Conservation (phyloP, 306 rosid genomes). For the Rosa chinensis region DNA sequence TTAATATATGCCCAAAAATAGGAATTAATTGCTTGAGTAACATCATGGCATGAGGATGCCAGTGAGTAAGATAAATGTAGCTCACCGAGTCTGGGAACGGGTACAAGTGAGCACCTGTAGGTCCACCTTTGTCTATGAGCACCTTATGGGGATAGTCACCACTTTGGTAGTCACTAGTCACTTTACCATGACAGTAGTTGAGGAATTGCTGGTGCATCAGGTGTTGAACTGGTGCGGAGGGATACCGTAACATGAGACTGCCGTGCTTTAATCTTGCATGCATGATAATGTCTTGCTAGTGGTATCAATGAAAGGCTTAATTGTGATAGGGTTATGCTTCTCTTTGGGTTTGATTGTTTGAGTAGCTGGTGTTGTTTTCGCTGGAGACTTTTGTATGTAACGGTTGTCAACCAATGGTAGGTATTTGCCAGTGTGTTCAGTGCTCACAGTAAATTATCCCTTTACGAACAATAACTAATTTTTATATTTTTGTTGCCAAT, state of each 20-base stretch:
- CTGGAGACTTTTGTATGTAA: background rate
- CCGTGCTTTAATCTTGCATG: background rate
- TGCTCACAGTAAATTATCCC: background rate
- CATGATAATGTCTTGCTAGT: background rate
- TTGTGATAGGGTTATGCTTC: background rate
- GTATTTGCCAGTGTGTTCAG: background rate
- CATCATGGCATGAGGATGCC: background rate
- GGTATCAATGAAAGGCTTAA: background rate
- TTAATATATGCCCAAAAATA: background rate
- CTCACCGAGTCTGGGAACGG: background rate
- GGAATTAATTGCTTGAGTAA: background rate
- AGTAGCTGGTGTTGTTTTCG: background rate
- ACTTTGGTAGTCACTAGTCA: background rate
- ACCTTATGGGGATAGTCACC: background rate
- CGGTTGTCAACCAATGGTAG: background rate
- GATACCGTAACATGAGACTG: background rate
- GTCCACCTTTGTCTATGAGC: background rate
- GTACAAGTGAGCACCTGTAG: background rate
- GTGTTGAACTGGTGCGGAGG: background rate
- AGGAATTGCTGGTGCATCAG: background rate
- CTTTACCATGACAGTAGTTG: background rate
- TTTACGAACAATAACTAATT: background rate
- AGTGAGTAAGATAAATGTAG: background rate
- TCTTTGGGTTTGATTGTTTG: background rate
- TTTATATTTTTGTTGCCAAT: background rate